Conservation (phyloP, 2,329 filamentous ascomycete genomes). For the Penicillium sp. region DNA sequence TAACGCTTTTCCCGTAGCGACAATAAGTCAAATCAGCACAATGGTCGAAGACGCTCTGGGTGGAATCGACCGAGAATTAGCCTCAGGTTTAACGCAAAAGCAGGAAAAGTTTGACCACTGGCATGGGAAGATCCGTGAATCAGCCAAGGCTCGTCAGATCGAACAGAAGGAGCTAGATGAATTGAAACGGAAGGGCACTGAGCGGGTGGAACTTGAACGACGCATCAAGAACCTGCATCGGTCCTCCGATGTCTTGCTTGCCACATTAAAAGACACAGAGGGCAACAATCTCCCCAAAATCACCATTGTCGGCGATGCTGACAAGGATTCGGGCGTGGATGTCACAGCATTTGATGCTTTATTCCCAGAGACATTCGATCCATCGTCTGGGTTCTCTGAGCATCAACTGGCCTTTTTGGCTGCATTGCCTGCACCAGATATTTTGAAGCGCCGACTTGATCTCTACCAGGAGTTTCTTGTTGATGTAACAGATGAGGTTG, state of each 20-base stretch:
- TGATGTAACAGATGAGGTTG: constrained; percentile 66
- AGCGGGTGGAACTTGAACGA: constrained; percentile 64
- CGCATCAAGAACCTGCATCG: constrained; percentile 77
- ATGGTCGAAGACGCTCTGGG: constrained; percentile 82
- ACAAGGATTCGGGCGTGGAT: constrained; percentile 42
- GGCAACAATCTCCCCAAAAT: constrained; percentile 49
- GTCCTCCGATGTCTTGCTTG: constrained; percentile 70
- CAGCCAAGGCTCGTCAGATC: constrained; percentile 75
- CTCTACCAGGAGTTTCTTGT: constrained; percentile 71
- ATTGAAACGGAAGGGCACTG: constrained; percentile 65
- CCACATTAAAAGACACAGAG: constrained; percentile 52
- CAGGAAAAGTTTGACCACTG: constrained; percentile 80
- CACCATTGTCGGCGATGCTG: constrained; percentile 50
- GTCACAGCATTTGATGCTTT: constrained; percentile 35
- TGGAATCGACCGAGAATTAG: constrained; percentile 76
- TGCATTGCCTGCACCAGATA: constrained; percentile 59
- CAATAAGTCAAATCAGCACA: constrained; percentile 43
- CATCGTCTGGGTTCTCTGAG: constrained; percentile 43
- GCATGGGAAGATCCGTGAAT: constrained; percentile 76
- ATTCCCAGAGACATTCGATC: constrained; percentile 40
- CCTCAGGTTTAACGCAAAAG: constrained; percentile 77
- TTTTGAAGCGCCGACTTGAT: constrained; percentile 67
- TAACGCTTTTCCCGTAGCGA: constrained; percentile 36
- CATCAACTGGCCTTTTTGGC: constrained; percentile 46
- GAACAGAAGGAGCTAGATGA: constrained; percentile 73